A percentile compares a stretch with the other conserved stretches of the same genome.
Evolutionary conservation across 2,329 filamentous ascomycete species (phyloP).

Genomic region (Fusarium humuli): DNA sequence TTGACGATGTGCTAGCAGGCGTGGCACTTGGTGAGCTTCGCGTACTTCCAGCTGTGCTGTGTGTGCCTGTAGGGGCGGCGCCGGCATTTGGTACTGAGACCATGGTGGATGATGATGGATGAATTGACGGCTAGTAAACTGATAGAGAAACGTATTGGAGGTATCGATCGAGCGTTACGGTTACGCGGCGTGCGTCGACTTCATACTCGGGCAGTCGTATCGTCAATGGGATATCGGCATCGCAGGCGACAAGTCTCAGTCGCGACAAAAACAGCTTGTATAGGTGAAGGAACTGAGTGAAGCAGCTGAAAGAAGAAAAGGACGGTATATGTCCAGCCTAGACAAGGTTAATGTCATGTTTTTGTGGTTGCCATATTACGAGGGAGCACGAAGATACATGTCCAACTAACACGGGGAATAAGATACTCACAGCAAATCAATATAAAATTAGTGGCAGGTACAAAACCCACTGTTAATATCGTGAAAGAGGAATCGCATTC

Average conservation of each 20-base stretch:
- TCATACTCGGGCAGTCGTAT: conserved; percentile 45
- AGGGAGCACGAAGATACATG: conserved; percentile 33
- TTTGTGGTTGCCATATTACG: conserved; percentile 24
- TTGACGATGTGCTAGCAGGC: conserved; percentile 52
- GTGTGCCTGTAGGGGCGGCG: conserved; percentile 52
- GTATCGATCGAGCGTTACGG: conserved; percentile 36
- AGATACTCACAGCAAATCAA: conserved; percentile 32
- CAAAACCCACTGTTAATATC: conserved; percentile 6
- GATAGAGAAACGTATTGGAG: conserved; percentile 21
- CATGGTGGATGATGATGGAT: conserved; percentile 48
- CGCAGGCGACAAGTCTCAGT: conserved; percentile 39
- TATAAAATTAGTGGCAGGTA: conserved; percentile 14
- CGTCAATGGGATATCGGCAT: conserved; percentile 44
- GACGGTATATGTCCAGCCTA: conserved; percentile 12
- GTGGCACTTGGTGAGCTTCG: conserved; percentile 64
- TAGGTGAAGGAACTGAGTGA: neutral
- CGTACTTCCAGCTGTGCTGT: conserved; percentile 62
- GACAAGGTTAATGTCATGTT: conserved; percentile 30
- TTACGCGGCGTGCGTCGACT: conserved; percentile 38
- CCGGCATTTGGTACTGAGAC: conserved; percentile 55
- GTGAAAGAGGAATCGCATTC: conserved; percentile 16
- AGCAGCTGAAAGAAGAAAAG: neutral
- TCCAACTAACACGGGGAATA: conserved; percentile 44
- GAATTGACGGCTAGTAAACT: conserved; percentile 14
- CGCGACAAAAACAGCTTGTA: conserved; percentile 27